Conservation (phyloP, 2,329 filamentous ascomycete genomes). For the Fusarium mexicanum region DNA sequence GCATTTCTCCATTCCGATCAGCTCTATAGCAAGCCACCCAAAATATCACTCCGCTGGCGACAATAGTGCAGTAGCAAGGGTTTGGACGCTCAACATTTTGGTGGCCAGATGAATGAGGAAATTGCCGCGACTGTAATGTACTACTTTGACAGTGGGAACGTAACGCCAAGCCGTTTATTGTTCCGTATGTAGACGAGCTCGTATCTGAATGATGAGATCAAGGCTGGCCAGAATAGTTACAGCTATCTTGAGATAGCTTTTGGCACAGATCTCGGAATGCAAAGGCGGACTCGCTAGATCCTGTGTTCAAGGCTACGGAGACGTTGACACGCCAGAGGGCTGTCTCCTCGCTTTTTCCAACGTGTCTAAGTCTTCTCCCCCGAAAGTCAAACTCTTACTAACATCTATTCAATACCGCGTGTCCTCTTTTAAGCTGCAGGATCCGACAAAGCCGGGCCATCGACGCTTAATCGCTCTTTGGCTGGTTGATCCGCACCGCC, state of each 20-base stretch:
- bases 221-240: not conserved
- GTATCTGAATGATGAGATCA: not conserved
- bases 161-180: not conserved
- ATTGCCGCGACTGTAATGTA: not conserved
- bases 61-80: no score
- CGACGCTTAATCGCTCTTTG: not conserved
- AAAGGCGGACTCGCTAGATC: not conserved
- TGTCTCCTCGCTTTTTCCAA: not conserved
- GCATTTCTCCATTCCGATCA: no score
- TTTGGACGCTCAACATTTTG: no score
- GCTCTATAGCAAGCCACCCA: no score
- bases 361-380: not conserved
- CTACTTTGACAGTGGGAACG: not conserved
- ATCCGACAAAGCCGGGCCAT: not conserved
- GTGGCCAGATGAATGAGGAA: constrained; percentile 3
- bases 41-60: no score
- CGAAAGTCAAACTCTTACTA: fast-evolving
- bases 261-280: not conserved
- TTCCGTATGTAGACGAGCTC: not conserved
- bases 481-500: not conserved
- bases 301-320: not conserved
- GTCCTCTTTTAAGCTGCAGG: not conserved
- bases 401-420: not conserved
- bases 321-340: not conserved
- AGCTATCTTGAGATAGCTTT: not conserved